These are phyloP conservation scores for Exophiala viscosa DNA, from an alignment of 2,329 filamentous ascomycete genomes.

Conservation along the genomic window DNA sequence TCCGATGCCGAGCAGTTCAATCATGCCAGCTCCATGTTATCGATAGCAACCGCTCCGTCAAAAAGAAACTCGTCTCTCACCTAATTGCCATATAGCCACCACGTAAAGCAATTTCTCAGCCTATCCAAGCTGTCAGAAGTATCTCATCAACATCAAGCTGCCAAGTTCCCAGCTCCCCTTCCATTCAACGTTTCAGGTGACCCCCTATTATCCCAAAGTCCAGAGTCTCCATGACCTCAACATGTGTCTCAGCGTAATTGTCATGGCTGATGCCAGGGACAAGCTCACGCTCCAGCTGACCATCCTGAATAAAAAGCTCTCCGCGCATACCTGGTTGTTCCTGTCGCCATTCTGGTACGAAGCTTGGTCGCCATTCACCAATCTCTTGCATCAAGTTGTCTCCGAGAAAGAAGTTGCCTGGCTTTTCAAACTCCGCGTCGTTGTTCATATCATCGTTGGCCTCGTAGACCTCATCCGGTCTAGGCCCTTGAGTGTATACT, in stretches of 20 bases:
- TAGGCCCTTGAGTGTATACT: conserved; percentile 10
- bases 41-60: too few relatives aligned
- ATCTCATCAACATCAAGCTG: too few relatives aligned
- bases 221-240: not conserved
- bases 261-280: not conserved
- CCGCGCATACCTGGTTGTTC: not conserved
- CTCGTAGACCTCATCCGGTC: conserved; percentile 15
- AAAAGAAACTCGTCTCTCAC: too few relatives aligned
- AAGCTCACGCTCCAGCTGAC: not conserved
- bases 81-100: too few relatives aligned
- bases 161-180: too few relatives aligned
- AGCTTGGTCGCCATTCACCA: conserved; percentile 7
- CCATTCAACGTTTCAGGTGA: too few relatives aligned
- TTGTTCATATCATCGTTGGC: conserved; percentile 15
- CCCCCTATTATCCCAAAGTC: not conserved
- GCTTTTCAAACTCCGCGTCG: conserved; percentile 17
- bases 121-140: too few relatives aligned
- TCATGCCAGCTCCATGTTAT: too few relatives aligned
- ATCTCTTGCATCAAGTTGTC: conserved; percentile 17
- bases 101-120: too few relatives aligned
- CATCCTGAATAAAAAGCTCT: too few relatives aligned
- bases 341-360: conserved; percentile 10
- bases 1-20: too few relatives aligned
- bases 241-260: too few relatives aligned
- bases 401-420: conserved; percentile 11